These are phyloP conservation scores for Lablab purpureus DNA, from an alignment of 306 rosid genomes.

Conservation along the genomic window DNA sequence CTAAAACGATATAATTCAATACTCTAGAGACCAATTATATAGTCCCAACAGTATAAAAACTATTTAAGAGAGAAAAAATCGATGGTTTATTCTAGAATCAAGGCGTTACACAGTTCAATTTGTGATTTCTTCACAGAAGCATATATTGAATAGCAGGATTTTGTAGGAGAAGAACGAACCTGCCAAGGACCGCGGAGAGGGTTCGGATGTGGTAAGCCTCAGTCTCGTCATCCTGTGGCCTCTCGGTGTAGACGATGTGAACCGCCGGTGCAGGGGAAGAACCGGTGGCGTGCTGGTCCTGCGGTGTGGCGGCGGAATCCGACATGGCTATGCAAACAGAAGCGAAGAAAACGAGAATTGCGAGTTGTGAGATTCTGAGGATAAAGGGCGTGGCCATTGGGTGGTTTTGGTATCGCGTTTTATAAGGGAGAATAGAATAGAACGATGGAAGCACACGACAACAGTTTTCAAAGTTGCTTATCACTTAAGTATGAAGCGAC, in stretches of 20 bases:
- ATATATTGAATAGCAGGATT: background rate
- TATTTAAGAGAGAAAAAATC: background rate
- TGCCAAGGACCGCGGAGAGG: conserved; percentile 87
- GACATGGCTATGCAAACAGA: conserved; percentile 35
- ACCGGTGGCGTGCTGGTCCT: conserved; percentile 25
- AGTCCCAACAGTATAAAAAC: background rate
- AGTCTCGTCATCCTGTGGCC: conserved; percentile 68
- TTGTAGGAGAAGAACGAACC: conserved; percentile 48
- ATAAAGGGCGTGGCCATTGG: background rate
- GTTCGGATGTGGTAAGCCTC: conserved; percentile 86
- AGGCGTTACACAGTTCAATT: background rate
- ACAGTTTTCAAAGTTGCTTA: background rate
- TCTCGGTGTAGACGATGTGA: conserved; percentile 86
- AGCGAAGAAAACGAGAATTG: background rate
- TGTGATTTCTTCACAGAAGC: background rate
- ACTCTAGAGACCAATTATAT: background rate
- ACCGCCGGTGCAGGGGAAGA: conserved; percentile 55
- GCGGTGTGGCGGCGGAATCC: conserved; percentile 39
- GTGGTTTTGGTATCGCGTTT: background rate
- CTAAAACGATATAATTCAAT: background rate
- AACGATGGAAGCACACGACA: background rate
- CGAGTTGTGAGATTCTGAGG: background rate
- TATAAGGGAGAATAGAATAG: background rate
- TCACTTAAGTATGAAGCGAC: background rate
- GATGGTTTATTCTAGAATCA: background rate